Evolutionary conservation across 768 basidiomycete genomes (phyloP).

Genomic region (Chlorophyllum brunneum): DNA sequence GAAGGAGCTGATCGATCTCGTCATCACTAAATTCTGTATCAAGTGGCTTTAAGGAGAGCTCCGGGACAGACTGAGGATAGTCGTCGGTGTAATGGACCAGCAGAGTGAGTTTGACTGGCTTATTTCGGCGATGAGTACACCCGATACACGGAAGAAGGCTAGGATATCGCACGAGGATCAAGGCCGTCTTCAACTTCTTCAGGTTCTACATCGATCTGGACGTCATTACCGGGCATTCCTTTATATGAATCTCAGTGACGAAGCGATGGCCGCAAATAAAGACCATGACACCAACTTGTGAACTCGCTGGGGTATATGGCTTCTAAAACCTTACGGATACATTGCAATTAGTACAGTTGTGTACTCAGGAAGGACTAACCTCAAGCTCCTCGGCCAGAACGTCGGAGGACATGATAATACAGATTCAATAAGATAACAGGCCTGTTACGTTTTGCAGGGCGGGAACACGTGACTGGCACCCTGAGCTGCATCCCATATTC

Average conservation of each 20-base stretch:
- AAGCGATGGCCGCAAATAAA: slow-evolving; percentile 23
- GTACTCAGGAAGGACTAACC: slow-evolving; percentile 38
- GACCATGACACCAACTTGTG: slow-evolving; percentile 64
- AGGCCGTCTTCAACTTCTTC: slow-evolving; percentile 68
- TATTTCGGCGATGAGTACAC: slow-evolving; percentile 14
- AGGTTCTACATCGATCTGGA: slow-evolving; percentile 85
- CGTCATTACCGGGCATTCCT: slow-evolving; percentile 82
- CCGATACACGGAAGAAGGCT: slow-evolving; percentile 8
- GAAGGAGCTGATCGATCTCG: slow-evolving; percentile 52
- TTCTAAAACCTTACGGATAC: slow-evolving; percentile 77
- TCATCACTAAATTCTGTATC: slow-evolving; percentile 58
- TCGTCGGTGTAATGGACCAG: slow-evolving; percentile 72
- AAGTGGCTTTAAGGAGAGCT: slow-evolving; percentile 58
- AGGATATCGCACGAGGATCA: slow-evolving; percentile 45
- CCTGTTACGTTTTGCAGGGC: neutral
- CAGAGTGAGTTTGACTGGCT: slow-evolving; percentile 68
- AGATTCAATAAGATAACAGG: neutral
- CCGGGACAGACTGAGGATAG: slow-evolving; percentile 84
- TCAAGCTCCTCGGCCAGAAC: slow-evolving; percentile 87
- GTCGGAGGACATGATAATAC: slow-evolving; percentile 58
- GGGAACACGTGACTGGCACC: slow-evolving; percentile 11
- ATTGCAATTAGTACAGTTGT: slow-evolving; percentile 13
- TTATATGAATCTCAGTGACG: slow-evolving; percentile 46
- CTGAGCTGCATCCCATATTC: neutral
- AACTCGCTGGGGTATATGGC: slow-evolving; percentile 95